Evolutionary conservation across 2,329 filamentous ascomycete species (phyloP).

Genomic region (Botrytis fabae): DNA sequence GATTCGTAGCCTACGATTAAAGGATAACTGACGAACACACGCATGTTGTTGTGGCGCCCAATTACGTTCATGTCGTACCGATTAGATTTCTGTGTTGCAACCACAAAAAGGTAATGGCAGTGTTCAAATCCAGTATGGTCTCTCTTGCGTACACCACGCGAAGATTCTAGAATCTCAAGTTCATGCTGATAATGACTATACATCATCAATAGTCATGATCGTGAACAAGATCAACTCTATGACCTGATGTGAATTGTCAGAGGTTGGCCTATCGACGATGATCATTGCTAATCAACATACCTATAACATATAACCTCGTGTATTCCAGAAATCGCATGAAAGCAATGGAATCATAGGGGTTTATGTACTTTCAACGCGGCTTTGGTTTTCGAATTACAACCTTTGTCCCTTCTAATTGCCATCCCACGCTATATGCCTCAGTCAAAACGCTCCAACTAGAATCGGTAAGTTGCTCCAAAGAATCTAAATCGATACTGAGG

Average conservation of each 20-base stretch:
- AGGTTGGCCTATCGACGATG: neutral
- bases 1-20: neutral
- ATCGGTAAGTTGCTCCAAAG: constrained; percentile 68
- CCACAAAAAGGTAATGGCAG: neutral
- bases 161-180: too few relatives aligned
- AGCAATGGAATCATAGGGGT: neutral
- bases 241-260: constrained; percentile 1
- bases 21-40: neutral
- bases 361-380: constrained; percentile 40
- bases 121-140: neutral
- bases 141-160: neutral
- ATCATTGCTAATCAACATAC: neutral
- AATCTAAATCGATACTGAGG: constrained; percentile 66
- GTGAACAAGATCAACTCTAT: neutral
- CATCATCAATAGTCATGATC: neutral
- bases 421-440: constrained; percentile 73
- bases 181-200: neutral
- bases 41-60: neutral
- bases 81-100: neutral
- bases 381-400: constrained; percentile 73
- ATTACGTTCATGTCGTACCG: neutral
- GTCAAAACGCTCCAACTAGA: constrained; percentile 71
- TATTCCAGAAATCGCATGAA: constrained; percentile 6
- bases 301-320: constrained; percentile 4
- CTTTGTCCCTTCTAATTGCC: constrained; percentile 72